Conservation (phyloP, 2,329 filamentous ascomycete genomes). For the Myotisia sp. region DNA sequence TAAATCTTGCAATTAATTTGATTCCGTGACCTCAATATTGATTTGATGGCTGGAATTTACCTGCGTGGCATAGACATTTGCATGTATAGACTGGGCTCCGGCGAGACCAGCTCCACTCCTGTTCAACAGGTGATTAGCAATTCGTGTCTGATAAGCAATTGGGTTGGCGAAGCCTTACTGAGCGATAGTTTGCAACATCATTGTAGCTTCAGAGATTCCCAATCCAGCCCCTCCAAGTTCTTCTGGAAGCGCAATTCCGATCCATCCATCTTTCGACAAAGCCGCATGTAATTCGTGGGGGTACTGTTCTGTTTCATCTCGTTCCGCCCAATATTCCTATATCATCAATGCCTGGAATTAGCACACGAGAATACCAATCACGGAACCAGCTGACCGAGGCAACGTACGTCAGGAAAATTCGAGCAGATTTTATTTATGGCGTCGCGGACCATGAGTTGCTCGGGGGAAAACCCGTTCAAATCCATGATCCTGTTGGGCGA, state of each 20-base stretch:
- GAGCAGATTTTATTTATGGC: conserved; percentile 55
- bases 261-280: conserved; percentile 61
- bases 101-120: conserved; percentile 63
- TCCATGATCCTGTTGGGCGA: conserved; percentile 46
- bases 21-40: too few species aligned
- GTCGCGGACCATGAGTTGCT: conserved; percentile 58
- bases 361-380: neutral
- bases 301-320: conserved; percentile 55
- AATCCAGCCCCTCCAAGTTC: conserved; percentile 59
- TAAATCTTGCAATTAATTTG: too few species aligned
- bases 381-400: conserved; percentile 1
- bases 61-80: conserved; percentile 48
- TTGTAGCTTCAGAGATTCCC: conserved; percentile 64
- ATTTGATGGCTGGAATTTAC: too few species aligned
- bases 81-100: conserved; percentile 44
- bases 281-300: conserved; percentile 63
- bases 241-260: conserved; percentile 67
- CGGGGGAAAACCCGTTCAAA: conserved; percentile 55
- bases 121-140: conserved; percentile 1
- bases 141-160: neutral
- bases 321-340: conserved; percentile 57
- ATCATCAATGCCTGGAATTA: neutral
- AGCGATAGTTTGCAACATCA: conserved; percentile 75
- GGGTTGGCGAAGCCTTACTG: conserved; percentile 35
- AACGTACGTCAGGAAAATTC: conserved; percentile 46